phyloP scores from a whole-genome alignment of 2,329 filamentous ascomycete genomes.

The Chaetomium globosum region DNA sequence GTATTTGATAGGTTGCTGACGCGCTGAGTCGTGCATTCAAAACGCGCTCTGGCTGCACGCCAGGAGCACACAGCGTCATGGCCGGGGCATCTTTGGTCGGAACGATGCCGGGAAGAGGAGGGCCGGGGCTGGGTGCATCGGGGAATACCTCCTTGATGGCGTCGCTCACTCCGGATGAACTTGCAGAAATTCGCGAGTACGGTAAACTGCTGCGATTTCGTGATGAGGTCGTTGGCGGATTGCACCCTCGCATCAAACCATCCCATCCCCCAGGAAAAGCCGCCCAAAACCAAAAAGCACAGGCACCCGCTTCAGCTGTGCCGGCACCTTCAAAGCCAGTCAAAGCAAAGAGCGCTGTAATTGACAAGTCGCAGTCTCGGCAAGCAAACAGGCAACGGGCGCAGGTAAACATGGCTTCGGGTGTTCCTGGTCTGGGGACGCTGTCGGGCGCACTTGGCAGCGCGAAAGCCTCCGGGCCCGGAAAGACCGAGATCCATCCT shows the following conservation, averaged over 20 bases:
- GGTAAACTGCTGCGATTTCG: slow-evolving; percentile 78
- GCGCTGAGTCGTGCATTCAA: slow-evolving; percentile 17
- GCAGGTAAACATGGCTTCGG: slow-evolving; percentile 29
- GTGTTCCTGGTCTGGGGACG: slow-evolving; percentile 34
- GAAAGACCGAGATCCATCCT: slow-evolving; percentile 73
- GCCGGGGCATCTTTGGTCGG: slow-evolving; percentile 27
- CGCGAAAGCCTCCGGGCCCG: slow-evolving; percentile 47
- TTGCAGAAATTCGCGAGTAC: slow-evolving; percentile 68
- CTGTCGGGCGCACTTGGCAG: slow-evolving; percentile 25
- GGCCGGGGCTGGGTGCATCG: slow-evolving; percentile 8
- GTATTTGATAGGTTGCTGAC: slow-evolving; percentile 23
- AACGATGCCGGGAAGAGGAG: slow-evolving; percentile 23
- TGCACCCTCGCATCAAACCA: slow-evolving; percentile 66
- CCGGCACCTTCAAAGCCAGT: slow-evolving; percentile 19
- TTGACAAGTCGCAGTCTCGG: slow-evolving; percentile 31
- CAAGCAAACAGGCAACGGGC: slow-evolving; percentile 33
- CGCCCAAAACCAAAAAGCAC: slow-evolving; percentile 19
- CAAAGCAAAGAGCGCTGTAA: slow-evolving; percentile 23
- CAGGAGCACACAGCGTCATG: slow-evolving; percentile 25
- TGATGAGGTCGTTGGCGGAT: slow-evolving; percentile 78
- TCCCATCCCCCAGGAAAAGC: slow-evolving; percentile 44
- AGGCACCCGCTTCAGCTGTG: slow-evolving; percentile 24
- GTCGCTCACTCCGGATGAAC: slow-evolving; percentile 50
- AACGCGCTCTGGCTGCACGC: slow-evolving; percentile 17
- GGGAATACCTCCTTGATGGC: slow-evolving; percentile 30